Percentiles rank a stretch among this genome's conserved stretches.
These are phyloP conservation scores for Aureobasidium sp. DNA, from an alignment of 2,329 filamentous ascomycete species.

Conservation along the genomic window DNA sequence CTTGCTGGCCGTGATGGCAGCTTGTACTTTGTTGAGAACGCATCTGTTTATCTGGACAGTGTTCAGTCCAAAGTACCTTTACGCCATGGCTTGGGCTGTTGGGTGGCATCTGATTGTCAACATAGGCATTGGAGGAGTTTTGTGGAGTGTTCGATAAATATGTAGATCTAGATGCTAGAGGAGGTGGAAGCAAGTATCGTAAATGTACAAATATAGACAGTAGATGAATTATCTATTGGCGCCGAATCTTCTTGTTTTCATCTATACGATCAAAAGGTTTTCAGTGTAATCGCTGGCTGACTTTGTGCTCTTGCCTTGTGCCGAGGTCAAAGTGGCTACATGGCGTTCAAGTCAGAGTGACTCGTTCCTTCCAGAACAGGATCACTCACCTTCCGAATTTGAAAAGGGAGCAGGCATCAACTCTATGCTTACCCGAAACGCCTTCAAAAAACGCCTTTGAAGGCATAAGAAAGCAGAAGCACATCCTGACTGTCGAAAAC, in stretches of 20 bases:
- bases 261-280: too few species aligned
- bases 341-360: too few species aligned
- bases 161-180: background rate
- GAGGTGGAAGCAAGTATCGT: background rate
- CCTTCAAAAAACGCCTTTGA: too few species aligned
- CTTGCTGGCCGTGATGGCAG: constrained; percentile 72
- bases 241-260: background rate
- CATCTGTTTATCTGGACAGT: constrained; percentile 99
- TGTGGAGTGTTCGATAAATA: background rate
- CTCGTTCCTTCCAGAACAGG: too few species aligned
- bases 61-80: constrained; percentile 94
- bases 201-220: background rate
- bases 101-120: constrained; percentile 75
- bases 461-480: too few species aligned
- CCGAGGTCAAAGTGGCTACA: too few species aligned
- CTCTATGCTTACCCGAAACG: too few species aligned
- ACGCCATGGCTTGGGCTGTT: constrained; percentile 80
- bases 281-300: background rate
- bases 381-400: too few species aligned
- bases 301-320: too few species aligned
- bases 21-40: constrained; percentile 74
- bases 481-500: too few species aligned
- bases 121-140: constrained; percentile 32
- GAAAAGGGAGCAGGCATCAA: too few species aligned
- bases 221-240: background rate